These are phyloP conservation scores for Cryptococcus sp. DNA, from an alignment of 1,284 basidiomycete genomes.

Conservation along the genomic window DNA sequence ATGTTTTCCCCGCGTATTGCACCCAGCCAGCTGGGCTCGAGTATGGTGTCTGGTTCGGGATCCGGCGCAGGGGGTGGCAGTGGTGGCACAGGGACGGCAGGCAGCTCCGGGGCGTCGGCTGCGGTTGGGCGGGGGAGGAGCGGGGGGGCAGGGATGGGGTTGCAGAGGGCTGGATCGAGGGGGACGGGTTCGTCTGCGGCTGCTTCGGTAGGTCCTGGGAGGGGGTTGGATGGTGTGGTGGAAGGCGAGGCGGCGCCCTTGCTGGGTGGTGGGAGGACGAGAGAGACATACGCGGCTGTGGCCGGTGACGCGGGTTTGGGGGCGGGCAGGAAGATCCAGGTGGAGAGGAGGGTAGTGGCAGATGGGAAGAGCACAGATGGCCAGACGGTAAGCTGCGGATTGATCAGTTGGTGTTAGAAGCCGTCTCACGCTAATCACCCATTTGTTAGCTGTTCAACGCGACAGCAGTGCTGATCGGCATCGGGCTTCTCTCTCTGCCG, in stretches of 20 bases:
- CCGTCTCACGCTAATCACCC: neutral
- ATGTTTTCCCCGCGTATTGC: conserved; percentile 9
- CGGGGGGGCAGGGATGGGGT: neutral
- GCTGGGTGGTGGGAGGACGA: neutral
- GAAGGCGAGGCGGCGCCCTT: neutral
- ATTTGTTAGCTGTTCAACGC: conserved; percentile 75
- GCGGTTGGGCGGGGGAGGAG: neutral
- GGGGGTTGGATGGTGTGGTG: no score
- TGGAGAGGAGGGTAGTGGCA: neutral
- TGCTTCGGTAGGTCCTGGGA: no score
- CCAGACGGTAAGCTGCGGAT: conserved; percentile 64
- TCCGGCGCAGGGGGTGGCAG: neutral
- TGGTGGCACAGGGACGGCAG: neutral
- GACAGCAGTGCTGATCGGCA: conserved; percentile 78
- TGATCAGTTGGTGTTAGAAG: conserved; percentile 3
- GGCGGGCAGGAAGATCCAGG: neutral
- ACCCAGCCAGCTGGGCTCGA: neutral
- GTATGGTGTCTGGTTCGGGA: conserved; percentile 3
- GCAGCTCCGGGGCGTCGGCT: conserved; percentile 3
- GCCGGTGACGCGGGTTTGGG: neutral
- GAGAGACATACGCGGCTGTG: neutral
- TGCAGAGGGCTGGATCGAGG: neutral
- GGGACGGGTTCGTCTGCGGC: neutral
- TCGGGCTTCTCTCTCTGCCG: conserved; percentile 85
- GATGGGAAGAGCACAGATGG: conserved; percentile 65